Evolutionary conservation across 495 filamentous ascomycete species (phyloP), one percentile per base, ranked within the genome.

Genomic region (Platismatia glauca): DNA sequence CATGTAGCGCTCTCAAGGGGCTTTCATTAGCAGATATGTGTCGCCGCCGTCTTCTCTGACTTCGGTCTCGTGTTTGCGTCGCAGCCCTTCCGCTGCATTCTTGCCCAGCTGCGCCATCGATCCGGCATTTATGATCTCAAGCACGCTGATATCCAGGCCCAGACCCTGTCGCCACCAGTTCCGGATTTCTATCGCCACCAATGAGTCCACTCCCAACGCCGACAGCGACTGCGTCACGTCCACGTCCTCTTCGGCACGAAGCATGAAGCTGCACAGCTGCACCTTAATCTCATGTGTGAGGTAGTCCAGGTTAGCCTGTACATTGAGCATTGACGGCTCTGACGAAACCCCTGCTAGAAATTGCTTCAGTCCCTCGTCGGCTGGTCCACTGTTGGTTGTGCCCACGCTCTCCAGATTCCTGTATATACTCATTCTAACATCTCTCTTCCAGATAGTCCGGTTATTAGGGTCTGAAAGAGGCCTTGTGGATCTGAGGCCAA

Each of bases 121-220:
- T 3, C 38, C 60, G 18, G 66, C 33, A 46, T 61, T 65, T 43
- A 69, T 46, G 37, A 80, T 68, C 66, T 78, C 64, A 58, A 74
- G 58, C 27, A 73, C 61, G 68, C 69, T 73, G 11, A 80, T 64
- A 0, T 79, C 75, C 13, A 72, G 67, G 34, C 68, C 71, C 2
- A 80, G 58, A 24, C 66, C 66, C 35, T 73, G 73, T 18, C 72
- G 59, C 35, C 71, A 76, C 78, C 79, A 82, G 7, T 69, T 73
- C 12, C 77, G 69, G 52, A 82, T 67, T 60, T 81, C 79, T 62
- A 82, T 76, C 7, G 74, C 71, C 8, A 81, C 72, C 15, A 81
- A 67, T 0, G 76, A 79, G 57, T 82, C 79, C 34, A 81, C 68
- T 4, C 74, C 71, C 8, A 74, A 60, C 35, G 72, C 68, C 1